These are phyloP conservation scores for Symbiotaphrina buchneri DNA, from an alignment of 495 filamentous ascomycete species.

Conservation along the genomic window DNA sequence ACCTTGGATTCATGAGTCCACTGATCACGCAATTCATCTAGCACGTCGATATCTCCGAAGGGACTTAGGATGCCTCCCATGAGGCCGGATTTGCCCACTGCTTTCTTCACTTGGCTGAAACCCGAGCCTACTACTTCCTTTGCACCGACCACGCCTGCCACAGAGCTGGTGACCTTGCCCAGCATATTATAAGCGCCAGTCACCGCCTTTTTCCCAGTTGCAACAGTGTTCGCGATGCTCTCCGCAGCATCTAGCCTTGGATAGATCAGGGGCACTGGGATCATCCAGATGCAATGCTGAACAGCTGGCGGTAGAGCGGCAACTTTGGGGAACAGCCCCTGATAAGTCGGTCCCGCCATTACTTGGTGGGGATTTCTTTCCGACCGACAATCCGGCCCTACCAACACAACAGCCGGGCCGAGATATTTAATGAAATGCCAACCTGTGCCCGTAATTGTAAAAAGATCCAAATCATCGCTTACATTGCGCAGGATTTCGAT, in stretches of 20 bases:
- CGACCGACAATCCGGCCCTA: conserved; percentile 76
- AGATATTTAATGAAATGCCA: conserved; percentile 98
- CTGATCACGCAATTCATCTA: conserved; percentile 84
- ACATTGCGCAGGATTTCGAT: conserved; percentile 79
- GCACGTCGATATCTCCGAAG: conserved; percentile 90
- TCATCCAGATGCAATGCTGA: conserved; percentile 90
- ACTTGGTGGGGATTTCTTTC: conserved; percentile 82
- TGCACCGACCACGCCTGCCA: conserved; percentile 84
- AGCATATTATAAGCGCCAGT: conserved; percentile 88
- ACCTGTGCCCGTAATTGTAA: conserved; percentile 88
- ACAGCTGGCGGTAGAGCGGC: conserved; percentile 79
- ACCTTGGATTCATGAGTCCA: conserved; percentile 97
- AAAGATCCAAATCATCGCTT: conserved; percentile 68
- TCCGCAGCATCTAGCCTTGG: conserved; percentile 82
- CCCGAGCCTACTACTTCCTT: conserved; percentile 79
- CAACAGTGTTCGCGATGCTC: conserved; percentile 65
- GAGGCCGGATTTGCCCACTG: conserved; percentile 78
- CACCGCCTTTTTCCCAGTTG: conserved; percentile 89
- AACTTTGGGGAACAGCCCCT: conserved; percentile 89
- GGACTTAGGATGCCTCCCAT: conserved; percentile 90
- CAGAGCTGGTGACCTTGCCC: conserved; percentile 81
- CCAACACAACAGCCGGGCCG: conserved; percentile 72
- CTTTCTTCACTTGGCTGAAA: conserved; percentile 85
- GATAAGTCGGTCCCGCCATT: conserved; percentile 89
- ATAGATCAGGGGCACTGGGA: conserved; percentile 77